These are phyloP conservation scores for Gossypium bickii DNA, from an alignment of 345 rosid species.

Conservation along the genomic window DNA sequence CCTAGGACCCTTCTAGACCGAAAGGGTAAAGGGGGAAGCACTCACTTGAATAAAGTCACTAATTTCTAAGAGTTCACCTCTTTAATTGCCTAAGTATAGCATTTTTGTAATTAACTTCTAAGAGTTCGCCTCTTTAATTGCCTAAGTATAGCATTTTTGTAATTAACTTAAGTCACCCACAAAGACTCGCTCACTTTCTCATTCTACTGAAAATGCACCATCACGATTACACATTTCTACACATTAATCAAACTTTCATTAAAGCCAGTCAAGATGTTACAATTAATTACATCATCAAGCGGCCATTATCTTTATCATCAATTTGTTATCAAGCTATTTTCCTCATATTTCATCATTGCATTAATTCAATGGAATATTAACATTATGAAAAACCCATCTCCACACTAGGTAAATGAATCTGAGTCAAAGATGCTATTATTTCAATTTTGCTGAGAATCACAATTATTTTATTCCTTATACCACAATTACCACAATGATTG, in stretches of 20 bases:
- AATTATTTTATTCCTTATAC: background rate
- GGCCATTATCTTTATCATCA: background rate
- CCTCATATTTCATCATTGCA: background rate
- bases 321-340: background rate
- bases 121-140: no score
- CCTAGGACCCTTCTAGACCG: no score
- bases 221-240: background rate
- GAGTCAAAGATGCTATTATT: background rate
- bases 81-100: no score
- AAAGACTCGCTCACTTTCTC: background rate
- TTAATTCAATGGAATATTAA: background rate
- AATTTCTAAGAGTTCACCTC: no score
- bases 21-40: no score
- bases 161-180: background rate
- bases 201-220: background rate
- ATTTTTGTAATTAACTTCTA: no score
- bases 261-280: background rate
- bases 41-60: no score
- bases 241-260: background rate
- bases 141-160: no score
- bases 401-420: no score
- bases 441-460: background rate
- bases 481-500: background rate
- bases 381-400: background rate
- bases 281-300: background rate